Evolutionary conservation across 116 monocot genomes (phyloP), one percentile per base, ranked within the genome.

Genomic region (Posidonia oceanica): DNA sequence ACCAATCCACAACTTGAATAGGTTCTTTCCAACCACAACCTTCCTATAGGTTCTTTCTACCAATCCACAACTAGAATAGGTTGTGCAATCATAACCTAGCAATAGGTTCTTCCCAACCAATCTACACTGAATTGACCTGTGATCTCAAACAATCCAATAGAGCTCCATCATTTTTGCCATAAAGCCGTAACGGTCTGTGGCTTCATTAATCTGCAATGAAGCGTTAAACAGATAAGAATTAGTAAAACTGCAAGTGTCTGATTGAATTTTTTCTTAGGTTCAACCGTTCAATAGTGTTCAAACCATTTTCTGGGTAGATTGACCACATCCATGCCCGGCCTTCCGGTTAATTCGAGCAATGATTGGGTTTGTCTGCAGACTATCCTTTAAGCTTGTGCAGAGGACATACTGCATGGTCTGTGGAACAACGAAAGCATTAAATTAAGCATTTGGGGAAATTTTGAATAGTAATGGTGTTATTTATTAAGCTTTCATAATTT

Each of bases 321-420:
- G 80, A n/a, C 91, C 94, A 71, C 75, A 74, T 52, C 91, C 88
- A 82, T 95, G 94, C 14, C 91, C 94, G 23, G 91, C 52, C 79
- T 91, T 95, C 39, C 78, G 48, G 39, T 84, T 86, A 54, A 95
- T 88, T 3, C 86, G 85, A 15, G 69, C 88, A 72, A 95, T 80
- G 39, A 88, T 91, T 15, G 91, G 88, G 72, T 88, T 94, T 16
- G 74, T 88, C 63, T 94, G 94, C 39, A 71, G 91, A 71, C 84
- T 82, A 23, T 86, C 76, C 72, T 88, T 80, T 18, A 84, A 15
- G 62, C 91, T 84, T 3, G 75, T 80, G 71, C 84, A 94, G 14
- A 94, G 86, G 16, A 82, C 48, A 48, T 86, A 80, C 71, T 94
- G 94, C 94, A 91, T 84, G 22, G 91, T 91, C 94, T 94, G 69